Conservation (phyloP, 108 stramenopile species). For the Skeletonema costatum region DNA sequence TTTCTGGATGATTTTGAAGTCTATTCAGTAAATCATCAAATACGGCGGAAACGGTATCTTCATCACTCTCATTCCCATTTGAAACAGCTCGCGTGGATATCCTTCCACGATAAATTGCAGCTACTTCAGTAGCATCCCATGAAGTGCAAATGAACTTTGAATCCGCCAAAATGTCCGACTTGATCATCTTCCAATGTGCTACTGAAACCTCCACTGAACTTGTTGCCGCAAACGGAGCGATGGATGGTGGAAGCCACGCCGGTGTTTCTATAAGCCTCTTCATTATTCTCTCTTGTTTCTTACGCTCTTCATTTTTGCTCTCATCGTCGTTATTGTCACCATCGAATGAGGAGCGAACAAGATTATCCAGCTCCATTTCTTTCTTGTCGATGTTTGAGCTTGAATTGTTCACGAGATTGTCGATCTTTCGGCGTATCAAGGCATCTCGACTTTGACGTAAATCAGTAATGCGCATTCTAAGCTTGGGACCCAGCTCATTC, state of each 20-base stretch:
- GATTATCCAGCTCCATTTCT: slow-evolving; percentile 6
- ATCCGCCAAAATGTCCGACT: slow-evolving; percentile 55
- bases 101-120: slow-evolving; percentile 74
- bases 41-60: slow-evolving; percentile 13
- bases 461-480: slow-evolving; percentile 28
- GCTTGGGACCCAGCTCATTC: slow-evolving; percentile 13
- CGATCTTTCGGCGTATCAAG: slow-evolving; percentile 18
- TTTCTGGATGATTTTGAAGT: slow-evolving; percentile 39
- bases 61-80: background rate
- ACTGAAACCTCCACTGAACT: slow-evolving; percentile 36
- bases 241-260: slow-evolving; percentile 63
- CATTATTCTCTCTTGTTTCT: slow-evolving; percentile 23
- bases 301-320: slow-evolving; percentile 7
- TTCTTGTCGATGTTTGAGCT: slow-evolving; percentile 1
- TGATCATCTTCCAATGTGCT: slow-evolving; percentile 52
- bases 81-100: background rate
- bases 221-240: slow-evolving; percentile 56
- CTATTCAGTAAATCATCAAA: slow-evolving; percentile 56
- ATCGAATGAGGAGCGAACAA: slow-evolving; percentile 21
- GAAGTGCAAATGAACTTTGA: slow-evolving; percentile 61
- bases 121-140: slow-evolving; percentile 57
- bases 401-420: slow-evolving; percentile 2
- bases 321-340: slow-evolving; percentile 1
- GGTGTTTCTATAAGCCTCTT: slow-evolving; percentile 58
- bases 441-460: slow-evolving; percentile 30